Base-by-base conservation (phyloP, 2,329 filamentous ascomycete species). In the Periconia digitata region DNA sequence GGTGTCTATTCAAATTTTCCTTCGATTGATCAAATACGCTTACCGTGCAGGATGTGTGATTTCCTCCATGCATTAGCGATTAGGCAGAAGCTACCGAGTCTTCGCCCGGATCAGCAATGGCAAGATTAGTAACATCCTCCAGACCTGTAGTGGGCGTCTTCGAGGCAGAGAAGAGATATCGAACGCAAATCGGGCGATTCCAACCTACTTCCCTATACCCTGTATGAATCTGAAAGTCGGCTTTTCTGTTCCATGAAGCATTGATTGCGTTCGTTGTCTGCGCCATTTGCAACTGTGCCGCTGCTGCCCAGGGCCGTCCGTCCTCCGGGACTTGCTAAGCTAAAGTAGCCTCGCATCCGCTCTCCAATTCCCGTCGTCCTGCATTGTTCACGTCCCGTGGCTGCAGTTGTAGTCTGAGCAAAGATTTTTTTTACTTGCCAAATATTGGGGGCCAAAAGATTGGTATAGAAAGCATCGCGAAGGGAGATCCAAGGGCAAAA, bases 391-490 rank as follows among this genome's bases (percentile, higher is more conserved):
- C 27, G 27, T 32, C 27, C 27, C 27, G n/a, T 32, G 27, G 12
- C 10, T 32, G 27, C 27, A 4, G 27, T 32, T n/a, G n/a, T n/a
- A n/a, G n/a, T n/a, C n/a, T n/a, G n/a, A 10, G 27, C 10, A 29
- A 49, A 56, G 44, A 46, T 16, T 47, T 47, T 45, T 38, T 12
- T n/a, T n/a, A n/a, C n/a, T n/a, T 20, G 13, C 7, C 8, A 24
- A 35, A 40, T 27, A 43, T 63, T 66, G 63, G 65, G 64, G 66
- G 63, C 63, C 58, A 59, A 63, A 64, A 52, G 44, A 47, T 46
- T 45, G 12, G 15, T 20, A 54, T 46, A 29, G 34, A 47, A 54
- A 46, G 46, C 50, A 56, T 48, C 51, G 55, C 47, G 51, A 61
- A 62, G 56, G 63, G 54, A 54, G 60, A 49, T 34, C 42, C 38